Percentiles rank a stretch among this genome's conserved stretches.
phyloP scores from a whole-genome alignment of 192 early-diverging fungal species.

The Backusella tuberculispora region DNA sequence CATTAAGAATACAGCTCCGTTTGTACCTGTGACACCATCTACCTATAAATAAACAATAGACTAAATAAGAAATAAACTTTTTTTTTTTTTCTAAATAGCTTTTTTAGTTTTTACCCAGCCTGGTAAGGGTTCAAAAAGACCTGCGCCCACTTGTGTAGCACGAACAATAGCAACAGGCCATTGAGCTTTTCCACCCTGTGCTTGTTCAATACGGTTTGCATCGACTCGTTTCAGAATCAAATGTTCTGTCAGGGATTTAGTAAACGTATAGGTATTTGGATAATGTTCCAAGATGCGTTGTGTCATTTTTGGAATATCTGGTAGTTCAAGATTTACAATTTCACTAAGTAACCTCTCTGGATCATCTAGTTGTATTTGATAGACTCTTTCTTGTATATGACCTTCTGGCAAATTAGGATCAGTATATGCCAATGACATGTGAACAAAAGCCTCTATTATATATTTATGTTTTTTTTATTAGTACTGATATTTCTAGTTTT shows the following conservation, averaged over 20 bases:
- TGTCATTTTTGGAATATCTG: constrained; percentile 46
- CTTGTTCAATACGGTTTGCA: constrained; percentile 42
- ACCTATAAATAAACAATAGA: constrained; percentile 26
- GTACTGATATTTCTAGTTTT: neutral
- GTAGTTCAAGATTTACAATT: constrained; percentile 40
- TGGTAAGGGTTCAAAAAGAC: constrained; percentile 38
- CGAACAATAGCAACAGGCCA: constrained; percentile 46
- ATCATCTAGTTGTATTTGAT: constrained; percentile 43
- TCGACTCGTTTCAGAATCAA: constrained; percentile 48
- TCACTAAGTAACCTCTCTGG: constrained; percentile 40
- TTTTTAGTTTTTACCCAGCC: constrained; percentile 38
- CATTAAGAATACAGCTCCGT: constrained; percentile 33
- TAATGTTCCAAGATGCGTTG: constrained; percentile 43
- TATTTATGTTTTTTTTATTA: neutral
- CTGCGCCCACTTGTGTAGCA: constrained; percentile 39
- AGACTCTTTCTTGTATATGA: constrained; percentile 42
- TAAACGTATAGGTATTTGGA: constrained; percentile 57
- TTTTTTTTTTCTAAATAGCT: neutral
- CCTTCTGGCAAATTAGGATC: constrained; percentile 39
- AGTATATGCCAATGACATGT: constrained; percentile 42
- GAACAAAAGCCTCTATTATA: constrained; percentile 39
- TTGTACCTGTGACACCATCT: constrained; percentile 43
- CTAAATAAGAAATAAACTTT: neutral
- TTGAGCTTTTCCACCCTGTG: constrained; percentile 42
- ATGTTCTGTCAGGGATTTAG: constrained; percentile 54